Evolutionary conservation across 2,329 filamentous ascomycete genomes (phyloP).

Genomic region (Teratosphaeria viscida): DNA sequence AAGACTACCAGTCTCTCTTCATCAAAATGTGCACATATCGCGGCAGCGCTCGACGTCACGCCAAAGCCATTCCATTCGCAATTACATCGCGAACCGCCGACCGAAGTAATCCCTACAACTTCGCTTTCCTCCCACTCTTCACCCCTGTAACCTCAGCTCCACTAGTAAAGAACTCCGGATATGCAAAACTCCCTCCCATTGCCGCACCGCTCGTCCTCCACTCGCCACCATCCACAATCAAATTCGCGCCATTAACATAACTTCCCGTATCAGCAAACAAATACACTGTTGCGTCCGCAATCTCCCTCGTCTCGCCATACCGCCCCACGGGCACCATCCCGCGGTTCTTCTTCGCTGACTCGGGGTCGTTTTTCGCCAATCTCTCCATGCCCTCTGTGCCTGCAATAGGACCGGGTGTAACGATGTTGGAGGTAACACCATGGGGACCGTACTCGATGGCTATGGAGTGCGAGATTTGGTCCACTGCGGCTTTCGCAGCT

Average conservation of each 20-base stretch:
- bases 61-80: no score
- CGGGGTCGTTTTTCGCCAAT: constrained; percentile 25
- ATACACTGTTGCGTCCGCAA: constrained; percentile 85
- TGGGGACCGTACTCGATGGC: constrained; percentile 83
- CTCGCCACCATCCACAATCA: constrained; percentile 55
- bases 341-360: constrained; percentile 21
- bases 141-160: constrained; percentile 47
- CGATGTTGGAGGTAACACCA: constrained; percentile 78
- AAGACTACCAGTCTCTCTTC: no score
- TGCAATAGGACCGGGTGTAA: constrained; percentile 76
- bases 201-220: constrained; percentile 35
- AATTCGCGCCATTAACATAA: constrained; percentile 71
- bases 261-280: constrained; percentile 77
- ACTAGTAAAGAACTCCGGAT: constrained; percentile 50
- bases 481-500: constrained; percentile 83
- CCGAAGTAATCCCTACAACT: not conserved
- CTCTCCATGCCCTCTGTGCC: constrained; percentile 59
- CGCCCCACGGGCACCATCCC: constrained; percentile 59
- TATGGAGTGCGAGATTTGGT: constrained; percentile 69
- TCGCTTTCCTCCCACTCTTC: constrained; percentile 43
- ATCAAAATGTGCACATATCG: no score
- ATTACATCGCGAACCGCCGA: no score
- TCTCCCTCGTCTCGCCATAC: constrained; percentile 71
- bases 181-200: constrained; percentile 33
- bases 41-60: no score